Evolutionary conservation across 352 stramenopile species (phyloP), one percentile per base, ranked within the genome.

Genomic region (Globisporangium cystogenes): DNA sequence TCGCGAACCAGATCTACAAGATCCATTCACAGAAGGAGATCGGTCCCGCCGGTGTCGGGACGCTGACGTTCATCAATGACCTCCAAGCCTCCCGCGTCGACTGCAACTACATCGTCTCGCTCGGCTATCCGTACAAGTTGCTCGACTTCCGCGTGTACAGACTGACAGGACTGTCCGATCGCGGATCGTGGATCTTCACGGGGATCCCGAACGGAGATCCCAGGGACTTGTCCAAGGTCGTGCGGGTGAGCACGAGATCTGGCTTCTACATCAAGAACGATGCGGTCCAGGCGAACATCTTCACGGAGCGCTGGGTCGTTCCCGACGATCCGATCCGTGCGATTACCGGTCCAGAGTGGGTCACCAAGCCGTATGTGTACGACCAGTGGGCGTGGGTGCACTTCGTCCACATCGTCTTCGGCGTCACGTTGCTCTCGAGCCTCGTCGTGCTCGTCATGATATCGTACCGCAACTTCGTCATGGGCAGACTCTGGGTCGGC

Each of bases 301-400:
- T 53, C 40, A 56, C 53, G 37, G 14, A 52, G 21, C 24, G 49
- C 27, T 67, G 60, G 60, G 16, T 41, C 5, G 33, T 64, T 7
- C 33, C 20, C 4, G 16, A 37, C 14, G 48, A 56, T 14, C 60
- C 60, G 12, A 36, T 57, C 16, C 20, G 46, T 15, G 41, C 45
- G 3, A 33, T 68, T 31, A 41, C 23, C 0, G 20, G 24, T 8
- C 47, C 40, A 31, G 31, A 50, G 4, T 64, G 50, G 50, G 1
- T 24, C 5, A 58, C 45, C 10, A 36, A 44, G 6, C 16, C 48
- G 1, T 20, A 33, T 8, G 6, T 68, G 14, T 24, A 29, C 10
- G 52, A 68, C 24, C 60, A 47, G 14, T 68, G 60, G 56, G 60
- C 55, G 1, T 68, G 60, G 60, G 60, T 68, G 12, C 60, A 68